Base-by-base conservation (phyloP, 202 grass and related monocot genomes). In the Dendrocalamus latiflorus region DNA sequence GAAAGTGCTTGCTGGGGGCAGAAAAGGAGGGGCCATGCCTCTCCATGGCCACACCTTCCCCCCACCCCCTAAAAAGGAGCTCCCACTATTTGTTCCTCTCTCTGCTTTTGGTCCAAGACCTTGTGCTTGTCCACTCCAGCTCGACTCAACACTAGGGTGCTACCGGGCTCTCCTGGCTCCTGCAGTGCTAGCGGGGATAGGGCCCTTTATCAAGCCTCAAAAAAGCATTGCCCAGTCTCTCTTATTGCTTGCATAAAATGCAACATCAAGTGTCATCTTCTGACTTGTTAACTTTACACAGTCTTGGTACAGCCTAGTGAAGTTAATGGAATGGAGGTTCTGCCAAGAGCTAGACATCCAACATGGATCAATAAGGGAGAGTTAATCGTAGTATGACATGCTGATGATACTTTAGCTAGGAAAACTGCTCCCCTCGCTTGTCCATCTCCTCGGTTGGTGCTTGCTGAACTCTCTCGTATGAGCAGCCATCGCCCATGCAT, bases 41-140 rank as follows among this genome's bases (percentile, higher is more conserved):
- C 79, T 66, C 89, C 66, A 69, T 71, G 83, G 63, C 71, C 70
- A 62, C 79, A 43, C 69, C 64, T 55, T 45, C 79, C 36, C 65
- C 78, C 66, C 79, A 50, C 79, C 34, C 55, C 89, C 78, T 91
- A 65, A 99, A 99, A 99, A 95, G 93, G 77, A 90, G 93, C 86
- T 93, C 96, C 96, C 93, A 95, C 91, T 90, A 89, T 75, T 70
- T 42, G 68, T 69, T 86, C 65, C 21, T 72, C 76, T 34, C 78
- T 15, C 28, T 67, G 57, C 78, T 92, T 95, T 91, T 84, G 92
- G 60, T 76, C 86, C 75, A 72, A 79, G 68, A 51, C 43, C 51
- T 59, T 75, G 69, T 63, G 75, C 62, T 62, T 45, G 76, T 53
- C 47, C 50, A 65, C 14, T 76, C 37, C 87, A 66, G 71, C 77